These are phyloP conservation scores for Hygrophorus pudorinus DNA, from an alignment of 768 basidiomycete genomes.

Conservation along the genomic window DNA sequence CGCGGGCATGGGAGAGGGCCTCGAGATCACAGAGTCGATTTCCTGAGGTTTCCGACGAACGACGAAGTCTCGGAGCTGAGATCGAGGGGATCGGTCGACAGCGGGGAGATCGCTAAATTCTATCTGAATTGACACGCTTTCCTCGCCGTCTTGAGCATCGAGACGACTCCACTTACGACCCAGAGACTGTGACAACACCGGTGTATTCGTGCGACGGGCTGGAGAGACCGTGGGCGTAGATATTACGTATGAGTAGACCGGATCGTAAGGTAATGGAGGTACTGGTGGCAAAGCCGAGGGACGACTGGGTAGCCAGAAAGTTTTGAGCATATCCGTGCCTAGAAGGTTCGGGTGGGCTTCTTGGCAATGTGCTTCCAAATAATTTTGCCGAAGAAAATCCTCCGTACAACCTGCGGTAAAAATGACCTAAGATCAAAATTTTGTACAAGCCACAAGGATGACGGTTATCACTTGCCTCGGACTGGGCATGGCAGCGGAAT, in stretches of 20 bases:
- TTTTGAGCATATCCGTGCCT: neutral
- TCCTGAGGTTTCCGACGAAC: neutral
- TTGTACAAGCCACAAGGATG: neutral
- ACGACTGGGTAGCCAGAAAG: neutral
- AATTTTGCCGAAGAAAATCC: neutral
- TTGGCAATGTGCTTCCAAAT: neutral
- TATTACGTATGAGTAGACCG: neutral
- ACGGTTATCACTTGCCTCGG: slow-evolving; percentile 10
- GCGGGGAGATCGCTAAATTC: neutral
- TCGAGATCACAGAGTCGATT: no score
- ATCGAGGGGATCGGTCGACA: neutral
- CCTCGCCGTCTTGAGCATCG: neutral
- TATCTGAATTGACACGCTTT: neutral
- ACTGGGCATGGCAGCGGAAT: slow-evolving; percentile 17
- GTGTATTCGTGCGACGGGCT: neutral
- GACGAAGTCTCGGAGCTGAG: neutral
- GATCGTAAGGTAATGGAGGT: neutral
- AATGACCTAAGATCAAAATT: neutral
- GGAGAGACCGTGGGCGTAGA: neutral
- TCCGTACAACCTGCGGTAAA: neutral
- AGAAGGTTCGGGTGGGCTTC: neutral
- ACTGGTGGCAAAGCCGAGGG: neutral
- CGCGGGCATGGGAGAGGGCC: no score
- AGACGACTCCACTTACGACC: neutral
- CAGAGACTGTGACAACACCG: neutral